These are phyloP conservation scores for Ochromonas danica DNA, from an alignment of 108 stramenopile genomes.

Conservation along the genomic window DNA sequence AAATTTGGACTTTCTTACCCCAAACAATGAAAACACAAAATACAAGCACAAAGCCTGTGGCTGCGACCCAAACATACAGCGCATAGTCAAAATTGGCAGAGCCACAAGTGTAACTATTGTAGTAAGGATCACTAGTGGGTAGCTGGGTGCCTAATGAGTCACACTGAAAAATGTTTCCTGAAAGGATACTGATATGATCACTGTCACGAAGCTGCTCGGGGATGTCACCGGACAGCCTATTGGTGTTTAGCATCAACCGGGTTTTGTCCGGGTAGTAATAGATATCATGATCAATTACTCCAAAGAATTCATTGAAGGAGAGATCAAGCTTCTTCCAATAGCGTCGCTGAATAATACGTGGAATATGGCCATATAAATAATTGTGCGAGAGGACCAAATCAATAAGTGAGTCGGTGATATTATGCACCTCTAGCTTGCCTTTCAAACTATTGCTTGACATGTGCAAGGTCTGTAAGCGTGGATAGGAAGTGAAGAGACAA, in stretches of 20 bases:
- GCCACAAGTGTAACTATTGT: constrained; percentile 3
- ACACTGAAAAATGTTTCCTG: constrained; percentile 20
- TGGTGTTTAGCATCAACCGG: not conserved
- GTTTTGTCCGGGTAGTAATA: not conserved
- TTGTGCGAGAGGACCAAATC: constrained; percentile 6
- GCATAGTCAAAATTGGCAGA: not conserved
- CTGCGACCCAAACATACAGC: not conserved
- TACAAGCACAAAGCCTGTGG: no score
- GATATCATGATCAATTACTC: not conserved
- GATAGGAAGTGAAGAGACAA: not conserved
- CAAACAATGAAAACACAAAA: no score
- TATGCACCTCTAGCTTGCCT: not conserved
- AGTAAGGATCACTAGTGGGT: not conserved
- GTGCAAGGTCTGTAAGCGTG: not conserved
- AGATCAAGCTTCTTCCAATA: constrained; percentile 4
- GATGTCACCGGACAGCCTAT: constrained; percentile 21
- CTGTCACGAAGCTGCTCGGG: not conserved
- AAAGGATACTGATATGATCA: not conserved
- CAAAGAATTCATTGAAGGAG: constrained; percentile 3
- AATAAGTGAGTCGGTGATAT: not conserved
- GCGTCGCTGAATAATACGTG: not conserved
- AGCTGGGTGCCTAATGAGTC: not conserved
- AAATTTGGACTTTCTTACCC: no score
- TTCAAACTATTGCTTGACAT: not conserved
- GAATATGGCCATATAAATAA: not conserved